Conservation (phyloP, 305 asterid genomes). For the Solanum hybrid region DNA sequence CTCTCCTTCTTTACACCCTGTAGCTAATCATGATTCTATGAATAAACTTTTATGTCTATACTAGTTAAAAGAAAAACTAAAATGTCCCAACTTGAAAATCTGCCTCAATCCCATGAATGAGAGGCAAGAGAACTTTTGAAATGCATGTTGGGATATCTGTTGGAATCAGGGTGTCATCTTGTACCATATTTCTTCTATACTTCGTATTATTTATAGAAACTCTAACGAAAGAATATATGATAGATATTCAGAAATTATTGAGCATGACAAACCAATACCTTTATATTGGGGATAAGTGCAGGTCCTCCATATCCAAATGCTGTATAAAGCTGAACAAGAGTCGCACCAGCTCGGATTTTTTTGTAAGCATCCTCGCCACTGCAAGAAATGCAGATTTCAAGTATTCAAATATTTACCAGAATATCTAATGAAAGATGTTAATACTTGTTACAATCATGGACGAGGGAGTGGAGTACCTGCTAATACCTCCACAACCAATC, state of each 20-base stretch:
- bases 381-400: background rate
- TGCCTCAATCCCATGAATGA: background rate
- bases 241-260: background rate
- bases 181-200: background rate
- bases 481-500: constrained; percentile 90
- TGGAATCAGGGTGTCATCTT: background rate
- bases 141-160: background rate
- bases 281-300: constrained; percentile 81
- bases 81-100: background rate
- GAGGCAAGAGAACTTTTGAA: background rate
- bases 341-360: constrained; percentile 92
- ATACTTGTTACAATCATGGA: background rate
- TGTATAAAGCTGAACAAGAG: constrained; percentile 93
- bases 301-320: constrained; percentile 97
- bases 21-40: background rate
- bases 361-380: constrained; percentile 97
- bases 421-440: background rate
- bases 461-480: constrained; percentile 46
- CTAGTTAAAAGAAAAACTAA: background rate
- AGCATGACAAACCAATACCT: constrained; percentile 33
- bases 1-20: background rate
- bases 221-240: background rate
- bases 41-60: background rate
- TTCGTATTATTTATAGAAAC: background rate
- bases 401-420: background rate